These are phyloP conservation scores for Solanum gandarillasii DNA, from an alignment of 257 asterid genomes.

Conservation along the genomic window DNA sequence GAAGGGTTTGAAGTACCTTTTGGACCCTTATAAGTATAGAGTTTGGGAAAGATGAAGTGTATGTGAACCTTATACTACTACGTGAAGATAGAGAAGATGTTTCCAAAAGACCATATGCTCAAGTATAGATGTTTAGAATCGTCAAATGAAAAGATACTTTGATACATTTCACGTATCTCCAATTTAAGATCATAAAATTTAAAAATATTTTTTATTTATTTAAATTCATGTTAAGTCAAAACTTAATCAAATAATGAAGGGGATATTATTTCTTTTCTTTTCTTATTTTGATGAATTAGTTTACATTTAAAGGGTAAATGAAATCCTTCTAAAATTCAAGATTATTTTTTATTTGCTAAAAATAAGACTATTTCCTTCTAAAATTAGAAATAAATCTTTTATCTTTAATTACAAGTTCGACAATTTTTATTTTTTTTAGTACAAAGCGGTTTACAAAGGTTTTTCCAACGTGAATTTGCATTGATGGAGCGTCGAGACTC, in stretches of 20 bases:
- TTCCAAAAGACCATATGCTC: no score
- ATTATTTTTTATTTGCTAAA: not conserved
- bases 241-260: not conserved
- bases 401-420: not conserved
- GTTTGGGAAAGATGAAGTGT: not conserved
- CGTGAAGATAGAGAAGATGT: not conserved
- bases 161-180: not conserved
- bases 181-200: not conserved
- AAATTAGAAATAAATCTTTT: not conserved
- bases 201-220: not conserved
- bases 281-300: not conserved
- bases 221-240: not conserved
- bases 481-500: not conserved
- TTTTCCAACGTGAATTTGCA: not conserved
- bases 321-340: not conserved
- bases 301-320: not conserved
- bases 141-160: not conserved
- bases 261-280: not conserved
- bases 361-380: not conserved
- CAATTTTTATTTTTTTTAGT: not conserved
- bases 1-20: not conserved
- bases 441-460: not conserved
- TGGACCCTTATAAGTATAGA: not conserved
- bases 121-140: no score
- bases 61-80: not conserved